Conservation (phyloP, 2,329 filamentous ascomycete species). For the Alternaria sp. region DNA sequence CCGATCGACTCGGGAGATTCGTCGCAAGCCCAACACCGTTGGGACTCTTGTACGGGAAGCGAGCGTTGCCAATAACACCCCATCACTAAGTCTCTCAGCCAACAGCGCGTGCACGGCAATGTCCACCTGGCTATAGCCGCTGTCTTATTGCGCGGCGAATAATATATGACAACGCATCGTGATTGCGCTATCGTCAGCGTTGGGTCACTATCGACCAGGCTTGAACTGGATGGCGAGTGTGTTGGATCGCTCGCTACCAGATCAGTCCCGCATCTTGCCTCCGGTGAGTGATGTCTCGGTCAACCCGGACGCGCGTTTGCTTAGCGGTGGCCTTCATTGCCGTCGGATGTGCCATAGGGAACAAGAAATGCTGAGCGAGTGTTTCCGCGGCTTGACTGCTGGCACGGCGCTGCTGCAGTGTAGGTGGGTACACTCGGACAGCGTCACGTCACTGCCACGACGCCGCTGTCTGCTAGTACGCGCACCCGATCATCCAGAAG, state of each 20-base stretch:
- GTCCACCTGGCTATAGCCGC: conserved; percentile 2
- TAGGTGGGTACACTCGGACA: background rate
- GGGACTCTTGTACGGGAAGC: background rate
- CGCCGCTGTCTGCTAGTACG: background rate
- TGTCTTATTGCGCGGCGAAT: conserved; percentile 9
- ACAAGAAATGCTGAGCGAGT: background rate
- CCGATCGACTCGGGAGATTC: background rate
- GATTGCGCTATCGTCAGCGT: conserved; percentile 10
- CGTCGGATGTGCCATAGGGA: background rate
- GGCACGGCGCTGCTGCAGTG: background rate
- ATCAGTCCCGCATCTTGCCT: background rate
- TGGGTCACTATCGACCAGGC: conserved; percentile 7
- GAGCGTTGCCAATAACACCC: conserved; percentile 3
- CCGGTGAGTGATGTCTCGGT: conserved; percentile 8
- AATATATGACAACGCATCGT: conserved; percentile 6
- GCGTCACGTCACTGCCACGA: background rate
- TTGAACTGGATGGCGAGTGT: conserved; percentile 3
- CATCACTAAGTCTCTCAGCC: background rate
- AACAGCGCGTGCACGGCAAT: conserved; percentile 5
- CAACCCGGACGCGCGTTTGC: conserved; percentile 1
- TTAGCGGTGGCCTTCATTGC: background rate
- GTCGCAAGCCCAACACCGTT: background rate
- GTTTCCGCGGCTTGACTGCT: background rate
- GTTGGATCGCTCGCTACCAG: conserved; percentile 13
- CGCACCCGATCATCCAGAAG: background rate